Conservation (phyloP, 768 basidiomycete species). For the Lepiota venenata region DNA sequence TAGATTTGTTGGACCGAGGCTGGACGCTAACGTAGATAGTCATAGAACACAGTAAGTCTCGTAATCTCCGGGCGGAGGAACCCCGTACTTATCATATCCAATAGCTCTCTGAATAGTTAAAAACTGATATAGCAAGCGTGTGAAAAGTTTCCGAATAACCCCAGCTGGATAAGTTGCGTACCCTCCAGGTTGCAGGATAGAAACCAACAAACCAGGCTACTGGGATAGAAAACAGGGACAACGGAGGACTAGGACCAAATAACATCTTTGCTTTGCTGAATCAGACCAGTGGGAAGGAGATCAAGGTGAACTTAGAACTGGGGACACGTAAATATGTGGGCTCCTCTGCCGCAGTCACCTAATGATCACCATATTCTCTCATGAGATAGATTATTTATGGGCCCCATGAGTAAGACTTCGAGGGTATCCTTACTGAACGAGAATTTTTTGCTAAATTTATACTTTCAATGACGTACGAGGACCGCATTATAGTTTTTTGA, state of each 20-base stretch:
- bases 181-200: slow-evolving; percentile 29
- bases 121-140: slow-evolving; percentile 14
- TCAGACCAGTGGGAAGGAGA: too few relatives aligned
- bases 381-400: not conserved
- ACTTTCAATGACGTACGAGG: too few relatives aligned
- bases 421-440: too few relatives aligned
- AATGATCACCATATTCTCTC: not conserved
- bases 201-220: slow-evolving; percentile 29
- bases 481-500: too few relatives aligned
- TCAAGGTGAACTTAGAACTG: not conserved
- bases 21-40: slow-evolving; percentile 20
- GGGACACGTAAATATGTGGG: not conserved
- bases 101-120: slow-evolving; percentile 23
- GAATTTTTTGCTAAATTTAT: too few relatives aligned
- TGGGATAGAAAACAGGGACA: slow-evolving; percentile 37
- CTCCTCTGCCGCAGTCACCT: too few relatives aligned
- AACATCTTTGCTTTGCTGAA: not conserved
- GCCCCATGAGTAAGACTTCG: too few relatives aligned
- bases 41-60: not conserved
- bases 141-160: not conserved
- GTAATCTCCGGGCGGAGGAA: not conserved
- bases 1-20: slow-evolving; percentile 26
- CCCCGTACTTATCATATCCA: slow-evolving; percentile 33
- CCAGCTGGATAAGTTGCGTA: slow-evolving; percentile 3
- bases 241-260: slow-evolving; percentile 6